Percentiles rank a stretch among this genome's conserved stretches.
phyloP scores from a whole-genome alignment of 352 stramenopile genomes.

The Elongisporangium anandrum region DNA sequence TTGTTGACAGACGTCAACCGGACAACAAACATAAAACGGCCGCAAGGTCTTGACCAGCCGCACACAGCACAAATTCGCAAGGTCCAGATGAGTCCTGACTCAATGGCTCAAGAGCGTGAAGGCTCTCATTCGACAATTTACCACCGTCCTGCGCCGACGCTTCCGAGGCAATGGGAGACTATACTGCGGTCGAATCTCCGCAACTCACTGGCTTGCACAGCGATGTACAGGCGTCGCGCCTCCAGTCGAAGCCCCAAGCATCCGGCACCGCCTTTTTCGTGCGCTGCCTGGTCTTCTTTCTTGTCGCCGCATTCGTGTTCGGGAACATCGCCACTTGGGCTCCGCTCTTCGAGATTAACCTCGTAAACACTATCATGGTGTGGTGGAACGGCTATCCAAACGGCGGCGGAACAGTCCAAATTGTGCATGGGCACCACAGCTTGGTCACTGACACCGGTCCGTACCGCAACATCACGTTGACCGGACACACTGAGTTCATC shows the following conservation, averaged over 20 bases:
- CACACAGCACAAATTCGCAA: background rate
- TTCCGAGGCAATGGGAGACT: constrained; percentile 2
- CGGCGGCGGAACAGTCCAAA: constrained; percentile 5
- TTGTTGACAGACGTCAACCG: background rate
- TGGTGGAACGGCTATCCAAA: constrained; percentile 62
- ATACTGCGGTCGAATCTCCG: constrained; percentile 4
- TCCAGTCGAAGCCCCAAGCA: background rate
- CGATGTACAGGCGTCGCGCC: background rate
- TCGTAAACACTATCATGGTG: constrained; percentile 44
- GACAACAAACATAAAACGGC: background rate
- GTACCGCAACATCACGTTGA: constrained; percentile 44
- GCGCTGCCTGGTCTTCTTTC: constrained; percentile 18
- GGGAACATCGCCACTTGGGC: constrained; percentile 58
- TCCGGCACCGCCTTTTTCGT: background rate
- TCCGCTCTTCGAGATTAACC: constrained; percentile 42
- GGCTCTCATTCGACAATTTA: background rate
- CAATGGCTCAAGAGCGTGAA: background rate
- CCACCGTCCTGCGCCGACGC: background rate
- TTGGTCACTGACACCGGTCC: constrained; percentile 43
- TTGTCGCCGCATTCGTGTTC: constrained; percentile 44
- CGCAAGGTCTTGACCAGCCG: background rate
- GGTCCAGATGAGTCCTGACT: background rate
- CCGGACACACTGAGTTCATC: constrained; percentile 65
- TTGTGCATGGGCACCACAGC: constrained; percentile 26
- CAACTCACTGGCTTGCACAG: background rate